Base-by-base conservation (phyloP, 106 monocot genomes). In the Ottelia alismoides region DNA sequence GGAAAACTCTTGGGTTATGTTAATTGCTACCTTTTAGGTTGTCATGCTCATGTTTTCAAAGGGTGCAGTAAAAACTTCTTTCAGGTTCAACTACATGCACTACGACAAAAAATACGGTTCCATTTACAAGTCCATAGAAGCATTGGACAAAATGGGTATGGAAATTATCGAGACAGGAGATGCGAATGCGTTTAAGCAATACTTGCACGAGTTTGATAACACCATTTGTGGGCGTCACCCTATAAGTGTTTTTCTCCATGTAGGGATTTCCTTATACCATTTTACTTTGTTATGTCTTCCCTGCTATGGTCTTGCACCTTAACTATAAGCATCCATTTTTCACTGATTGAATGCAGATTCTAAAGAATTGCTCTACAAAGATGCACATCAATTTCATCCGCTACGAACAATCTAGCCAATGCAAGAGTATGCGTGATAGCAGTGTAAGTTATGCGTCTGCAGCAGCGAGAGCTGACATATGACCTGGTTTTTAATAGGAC, bases 161-260 rank as follows among this genome's bases (percentile, higher is more conserved):
- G 98, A 98, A 5, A 83, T 98, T 60, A 98, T 98, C 44, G 89
- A 98, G 65, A 77, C 82, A 1, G 85, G 85, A 49, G 79, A 98
- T 63, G 63, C 98, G 0, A 73, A 77, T 47, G 62, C 85, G 9
- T 98, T 98, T 70, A 98, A 98, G 22, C 57, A 29, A 0, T 90
- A 98, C 44, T 69, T 90, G 48, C 65, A 68, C 24, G 63, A 86
- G 22, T 86, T 57, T 30, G 85, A 86, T 23, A 98, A 98, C 66
- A 98, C 90, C 30, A 98, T 98, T 20, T 98, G 89, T 52, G 98
- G 98, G 0, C 98, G 98, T 29, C 98, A 98, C 57, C 98, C 98
- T 16, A 98, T 98, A 55, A 78, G 90, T 56, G 98, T 98, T 25
- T 98, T 98, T 58, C 89, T 98, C 29, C 82, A 90, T 80, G 90